Evolutionary conservation across 1,284 basidiomycete species (phyloP).

Genomic region (Naganishia sp.): DNA sequence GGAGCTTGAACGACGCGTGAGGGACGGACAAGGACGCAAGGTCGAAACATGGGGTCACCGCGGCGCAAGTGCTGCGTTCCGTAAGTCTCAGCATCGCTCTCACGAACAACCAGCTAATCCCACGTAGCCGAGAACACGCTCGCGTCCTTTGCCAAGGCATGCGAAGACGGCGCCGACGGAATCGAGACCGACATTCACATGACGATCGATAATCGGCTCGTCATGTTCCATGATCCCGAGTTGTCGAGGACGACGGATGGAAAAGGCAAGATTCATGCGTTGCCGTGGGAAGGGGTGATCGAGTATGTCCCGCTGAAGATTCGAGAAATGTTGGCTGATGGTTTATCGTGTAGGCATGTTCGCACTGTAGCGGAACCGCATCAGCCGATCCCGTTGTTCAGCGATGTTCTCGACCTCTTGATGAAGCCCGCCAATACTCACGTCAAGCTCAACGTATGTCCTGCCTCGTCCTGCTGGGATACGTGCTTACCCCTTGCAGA

Average conservation of each 20-base stretch:
- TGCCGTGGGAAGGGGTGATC: conserved; percentile 54
- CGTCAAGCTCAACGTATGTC: conserved; percentile 73
- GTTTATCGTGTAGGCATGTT: conserved; percentile 59
- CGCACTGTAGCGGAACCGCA: conserved; percentile 77
- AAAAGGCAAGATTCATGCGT: conserved; percentile 57
- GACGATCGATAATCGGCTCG: conserved; percentile 80
- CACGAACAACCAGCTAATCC: background rate
- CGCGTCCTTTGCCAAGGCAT: conserved; percentile 87
- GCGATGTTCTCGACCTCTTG: conserved; percentile 74
- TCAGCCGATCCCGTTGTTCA: conserved; percentile 85
- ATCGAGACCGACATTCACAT: conserved; percentile 98
- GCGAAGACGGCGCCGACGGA: conserved; percentile 88
- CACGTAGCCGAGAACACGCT: conserved; percentile 77
- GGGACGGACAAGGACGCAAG: conserved; percentile 33
- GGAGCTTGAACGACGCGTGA: conserved; percentile 15
- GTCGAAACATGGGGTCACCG: conserved; percentile 92
- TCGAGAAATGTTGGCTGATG: background rate
- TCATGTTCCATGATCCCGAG: conserved; percentile 93
- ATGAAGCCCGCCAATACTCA: conserved; percentile 66
- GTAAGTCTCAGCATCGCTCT: conserved; percentile 39
- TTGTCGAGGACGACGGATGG: conserved; percentile 61
- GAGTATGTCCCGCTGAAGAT: conserved; percentile 41
- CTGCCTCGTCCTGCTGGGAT: conserved; percentile 29
- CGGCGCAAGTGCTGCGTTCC: conserved; percentile 80
- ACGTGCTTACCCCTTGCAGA: conserved; percentile 44